Evolutionary conservation across 768 basidiomycete species (phyloP), one percentile per base, ranked within the genome.

Genomic region (Termitomyces sp.): DNA sequence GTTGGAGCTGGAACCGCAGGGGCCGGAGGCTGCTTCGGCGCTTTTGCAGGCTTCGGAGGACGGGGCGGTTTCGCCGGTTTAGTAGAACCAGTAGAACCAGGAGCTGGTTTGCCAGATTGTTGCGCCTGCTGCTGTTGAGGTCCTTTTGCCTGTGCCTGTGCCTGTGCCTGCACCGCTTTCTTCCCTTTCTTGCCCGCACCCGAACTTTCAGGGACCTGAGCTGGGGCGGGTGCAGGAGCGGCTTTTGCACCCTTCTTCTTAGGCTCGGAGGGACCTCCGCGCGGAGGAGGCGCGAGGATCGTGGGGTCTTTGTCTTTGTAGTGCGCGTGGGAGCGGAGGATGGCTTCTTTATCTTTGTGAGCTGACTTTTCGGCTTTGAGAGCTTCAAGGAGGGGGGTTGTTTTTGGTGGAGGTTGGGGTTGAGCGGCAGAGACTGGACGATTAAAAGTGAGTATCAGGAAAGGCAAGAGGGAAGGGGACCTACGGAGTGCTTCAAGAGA

Each of bases 371-470:
- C 89, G 0, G 92, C 91, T 65, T 94, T 92, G 64, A 98, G 86
- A 1, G 95, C 93, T 70, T 96, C 96, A 51, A 99, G 85, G 25
- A 98, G 83, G 0, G 96, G 96, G 0, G 96, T 97, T 0, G 91
- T 89, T 64, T 88, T 95, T 2, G 92, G 91, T 48, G 76, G 79
- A 1, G 83, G 77, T 0, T 81, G 74, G 1, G 83, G 79, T 64
- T 87, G 86, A 11, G 79, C 80, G 3, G 88, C 81, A 0, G 88
- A 85, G 65, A 91, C 91, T 92, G 59, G 20, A 2, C 15, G 25
- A 7, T 12, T 3, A 1, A 32, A 43, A 5, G 56, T 32, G 45
- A 52, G 20, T 7, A 15, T 1, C 10, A 52, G 37, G 58, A 60
- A 54, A 14, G 5, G 36, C 17, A n/a, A 17, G 1, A 38, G 46